Evolutionary conservation across 129 eudicot species (phyloP), one percentile per base, ranked within the genome.

Genomic region (Tagetes patula): DNA sequence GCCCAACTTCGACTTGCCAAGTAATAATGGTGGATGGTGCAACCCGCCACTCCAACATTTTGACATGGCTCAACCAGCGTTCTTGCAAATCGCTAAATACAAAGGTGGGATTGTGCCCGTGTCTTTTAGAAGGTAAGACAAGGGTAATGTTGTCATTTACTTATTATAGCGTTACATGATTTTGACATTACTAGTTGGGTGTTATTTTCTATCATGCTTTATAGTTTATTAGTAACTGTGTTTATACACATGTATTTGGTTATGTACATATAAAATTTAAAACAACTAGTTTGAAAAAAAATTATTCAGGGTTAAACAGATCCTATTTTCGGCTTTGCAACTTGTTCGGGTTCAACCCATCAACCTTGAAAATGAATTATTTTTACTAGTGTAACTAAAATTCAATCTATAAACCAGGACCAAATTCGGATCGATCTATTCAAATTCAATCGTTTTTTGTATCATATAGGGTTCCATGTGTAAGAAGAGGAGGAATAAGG

Each of bases 401-500:
- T 20, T 20, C 34, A 6, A 27, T 53, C 60, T 20, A 20, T 20
- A 53, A 53, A 6, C 34, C 8, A 20, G 27, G 33, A 14, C 20
- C 30, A 14, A 53, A 53, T 30, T 7, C 4, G 0, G 20, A 54
- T 10, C 60, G 8, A 58, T 1, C 6, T 32, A 9, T 3, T 2
- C 13, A 31, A 9, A 32, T 8, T 32, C n/a, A 58, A 60, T 20
- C 3, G 27, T 0, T 60, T 0, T 46, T 59, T 10, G 39, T 39
- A 0, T 38, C 0, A 64, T 14, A 0, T 67, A 84, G 87, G 82
- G 86, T 85, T 47, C 76, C 86, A 2, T 85, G 90, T 69, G 73
- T 45, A 36, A 82, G 65, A 69, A 80, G 56, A 48, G 89, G 89
- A 38, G 86, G 86, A 6, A 65, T 85, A 32, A 68, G 86, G 78